Evolutionary conservation across 441 rosid species (phyloP).

Genomic region (Macaranga tanarius): DNA sequence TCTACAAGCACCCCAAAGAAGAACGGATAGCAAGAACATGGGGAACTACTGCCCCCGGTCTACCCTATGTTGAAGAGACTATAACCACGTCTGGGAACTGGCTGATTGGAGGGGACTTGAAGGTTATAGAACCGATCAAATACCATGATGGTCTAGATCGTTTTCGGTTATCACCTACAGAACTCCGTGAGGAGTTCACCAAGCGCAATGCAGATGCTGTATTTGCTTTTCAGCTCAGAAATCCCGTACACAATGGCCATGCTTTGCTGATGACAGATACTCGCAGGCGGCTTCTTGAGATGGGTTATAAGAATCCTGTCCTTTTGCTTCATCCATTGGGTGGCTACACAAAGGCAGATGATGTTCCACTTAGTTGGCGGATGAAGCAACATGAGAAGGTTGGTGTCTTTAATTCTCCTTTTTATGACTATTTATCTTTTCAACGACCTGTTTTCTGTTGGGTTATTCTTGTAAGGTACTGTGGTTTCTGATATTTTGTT

Average conservation of each 20-base stretch:
- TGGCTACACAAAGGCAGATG: conserved; percentile 94
- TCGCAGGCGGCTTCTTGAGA: conserved; percentile 76
- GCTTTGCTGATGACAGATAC: conserved; percentile 93
- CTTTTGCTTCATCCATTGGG: conserved; percentile 95
- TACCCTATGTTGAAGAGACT: conserved; percentile 77
- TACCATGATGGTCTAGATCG: conserved; percentile 85
- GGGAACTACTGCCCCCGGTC: conserved; percentile 90
- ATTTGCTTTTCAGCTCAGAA: conserved; percentile 96
- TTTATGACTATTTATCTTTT: background rate
- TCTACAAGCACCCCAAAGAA: conserved; percentile 91
- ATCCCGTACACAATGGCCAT: conserved; percentile 97
- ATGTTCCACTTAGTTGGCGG: conserved; percentile 91
- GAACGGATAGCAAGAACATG: conserved; percentile 92
- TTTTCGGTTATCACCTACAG: conserved; percentile 72
- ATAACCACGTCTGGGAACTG: conserved; percentile 74
- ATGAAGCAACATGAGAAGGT: conserved; percentile 98
- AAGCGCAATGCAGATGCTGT: conserved; percentile 92
- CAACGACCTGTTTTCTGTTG: background rate
- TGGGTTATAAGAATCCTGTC: conserved; percentile 89
- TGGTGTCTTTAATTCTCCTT: background rate
- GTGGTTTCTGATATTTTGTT: background rate
- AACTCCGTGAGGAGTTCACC: conserved; percentile 68
- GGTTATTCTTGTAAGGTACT: background rate
- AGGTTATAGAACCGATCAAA: conserved; percentile 80
- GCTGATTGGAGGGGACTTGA: conserved; percentile 91